These are phyloP conservation scores for Lachnellula cervina DNA, from an alignment of 2,329 filamentous ascomycete genomes.

Conservation along the genomic window DNA sequence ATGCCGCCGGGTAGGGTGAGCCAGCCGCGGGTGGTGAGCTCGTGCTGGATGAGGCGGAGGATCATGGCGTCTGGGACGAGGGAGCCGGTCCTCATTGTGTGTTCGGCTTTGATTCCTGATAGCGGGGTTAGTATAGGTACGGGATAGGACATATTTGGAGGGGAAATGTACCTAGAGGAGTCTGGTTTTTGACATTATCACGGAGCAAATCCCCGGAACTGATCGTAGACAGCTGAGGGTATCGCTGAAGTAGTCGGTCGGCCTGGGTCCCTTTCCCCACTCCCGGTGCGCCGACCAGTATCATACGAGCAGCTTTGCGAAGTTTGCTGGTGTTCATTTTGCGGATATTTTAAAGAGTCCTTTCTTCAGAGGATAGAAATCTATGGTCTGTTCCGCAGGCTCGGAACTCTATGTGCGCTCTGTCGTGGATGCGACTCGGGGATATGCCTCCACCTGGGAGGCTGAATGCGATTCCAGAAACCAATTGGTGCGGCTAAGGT, in stretches of 20 bases:
- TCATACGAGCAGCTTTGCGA: slow-evolving; percentile 79
- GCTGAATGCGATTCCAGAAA: not conserved
- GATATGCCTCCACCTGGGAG: slow-evolving; percentile 21
- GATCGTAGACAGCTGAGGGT: slow-evolving; percentile 84
- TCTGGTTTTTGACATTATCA: slow-evolving; percentile 85
- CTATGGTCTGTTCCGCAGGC: slow-evolving; percentile 10
- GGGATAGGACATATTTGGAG: not conserved
- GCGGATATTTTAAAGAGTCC: not conserved
- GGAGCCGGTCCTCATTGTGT: slow-evolving; percentile 78
- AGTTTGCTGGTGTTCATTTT: slow-evolving; percentile 52
- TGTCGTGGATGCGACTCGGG: not conserved
- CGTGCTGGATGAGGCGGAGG: slow-evolving; percentile 84
- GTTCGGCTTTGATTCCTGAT: slow-evolving; percentile 83
- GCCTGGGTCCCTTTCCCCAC: slow-evolving; percentile 97
- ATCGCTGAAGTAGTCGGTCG: slow-evolving; percentile 78
- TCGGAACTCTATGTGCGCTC: slow-evolving; percentile 4
- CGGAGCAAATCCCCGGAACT: slow-evolving; percentile 91
- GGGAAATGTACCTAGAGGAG: slow-evolving; percentile 65
- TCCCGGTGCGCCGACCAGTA: slow-evolving; percentile 83
- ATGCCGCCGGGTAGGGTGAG: slow-evolving; percentile 47
- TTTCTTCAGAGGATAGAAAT: not conserved
- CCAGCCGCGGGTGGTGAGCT: slow-evolving; percentile 83
- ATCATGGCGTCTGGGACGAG: slow-evolving; percentile 93
- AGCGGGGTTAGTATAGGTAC: slow-evolving; percentile 5
- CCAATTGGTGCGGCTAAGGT: slow-evolving; percentile 13